Base-by-base conservation (phyloP, 305 asterid genomes). In the Solanum hybrid region DNA sequence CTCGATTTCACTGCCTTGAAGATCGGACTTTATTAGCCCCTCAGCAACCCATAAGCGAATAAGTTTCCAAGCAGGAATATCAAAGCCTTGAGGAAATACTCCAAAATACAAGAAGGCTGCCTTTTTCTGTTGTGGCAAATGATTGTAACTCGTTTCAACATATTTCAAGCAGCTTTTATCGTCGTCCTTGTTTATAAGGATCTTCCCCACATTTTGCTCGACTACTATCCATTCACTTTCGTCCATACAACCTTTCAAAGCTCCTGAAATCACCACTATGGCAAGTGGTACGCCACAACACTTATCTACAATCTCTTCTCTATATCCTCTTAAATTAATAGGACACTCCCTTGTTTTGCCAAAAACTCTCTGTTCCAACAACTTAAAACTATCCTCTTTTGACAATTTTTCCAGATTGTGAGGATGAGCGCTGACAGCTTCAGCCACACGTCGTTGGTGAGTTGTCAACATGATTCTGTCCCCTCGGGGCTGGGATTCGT, bases 41-140 rank as follows among this genome's bases (percentile, higher is more conserved):
- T 96, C 97, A 0, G 97, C 98, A n/a, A 95, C 90, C 97, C 98
- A 69, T 24, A 69, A 24, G 4, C 0, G 32, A 69, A 69, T 69
- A 20, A 69, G 31, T 3, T 24, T 69, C 31, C 75, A 69, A 69
- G 75, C 31, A 69, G 31, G 75, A 56, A 56, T 56, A 16, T 56
- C 73, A n/a, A 71, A 90, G 24, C 92, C 98, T 79, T 94, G 94
- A 0, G 95, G 95, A 86, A 96, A 94, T 86, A 91, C 91, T 64
- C 95, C 97, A 9, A 96, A 89, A 87, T 96, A 95, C 79, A 96
- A 78, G 42, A 94, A 95, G 86, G 96, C 94, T 1, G 93, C 93
- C 72, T 92, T 95, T 22, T 90, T 85, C 88, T 94, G 90, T 66
- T 91, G 89, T 13, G 94, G 96, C 82, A 95, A 66, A 87, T 93